These are phyloP conservation scores for Mycena galericulata DNA, from an alignment of 768 basidiomycete species.

Conservation along the genomic window DNA sequence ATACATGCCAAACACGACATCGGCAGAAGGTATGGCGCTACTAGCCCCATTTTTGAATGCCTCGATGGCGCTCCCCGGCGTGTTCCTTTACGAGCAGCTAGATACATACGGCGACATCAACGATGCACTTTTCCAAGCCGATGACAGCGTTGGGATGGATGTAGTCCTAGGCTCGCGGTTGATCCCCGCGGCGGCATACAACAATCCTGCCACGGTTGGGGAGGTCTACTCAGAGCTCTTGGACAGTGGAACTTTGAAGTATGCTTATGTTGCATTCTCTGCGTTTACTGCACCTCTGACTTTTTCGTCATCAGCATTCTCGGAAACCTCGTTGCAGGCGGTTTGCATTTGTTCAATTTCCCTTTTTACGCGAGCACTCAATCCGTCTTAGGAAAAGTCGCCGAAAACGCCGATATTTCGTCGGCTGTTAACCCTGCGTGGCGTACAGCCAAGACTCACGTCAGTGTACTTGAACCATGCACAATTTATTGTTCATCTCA, in stretches of 20 bases:
- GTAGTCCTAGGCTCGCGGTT: conserved; percentile 33
- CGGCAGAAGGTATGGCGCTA: conserved; percentile 25
- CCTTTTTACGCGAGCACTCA: background rate
- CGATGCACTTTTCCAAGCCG: conserved; percentile 21
- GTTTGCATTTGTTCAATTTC: conserved; percentile 18
- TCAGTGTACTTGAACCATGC: conserved; percentile 30
- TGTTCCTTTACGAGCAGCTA: conserved; percentile 9
- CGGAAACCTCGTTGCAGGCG: conserved; percentile 36
- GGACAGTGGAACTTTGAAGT: conserved; percentile 26
- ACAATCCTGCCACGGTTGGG: conserved; percentile 26
- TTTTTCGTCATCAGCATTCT: conserved; percentile 23
- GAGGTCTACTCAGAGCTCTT: conserved; percentile 39
- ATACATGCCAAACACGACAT: conserved; percentile 12
- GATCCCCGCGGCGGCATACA: conserved; percentile 31
- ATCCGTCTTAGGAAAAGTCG: conserved; percentile 38
- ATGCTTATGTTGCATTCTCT: background rate
- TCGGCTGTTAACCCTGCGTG: conserved; percentile 48
- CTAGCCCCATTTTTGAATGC: conserved; percentile 39
- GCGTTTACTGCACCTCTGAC: background rate
- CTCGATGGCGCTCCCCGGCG: conserved; percentile 29
- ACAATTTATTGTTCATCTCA: background rate
- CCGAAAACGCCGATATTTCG: conserved; percentile 45
- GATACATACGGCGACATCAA: conserved; percentile 27
- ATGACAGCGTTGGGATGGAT: conserved; percentile 30
- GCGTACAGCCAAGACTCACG: conserved; percentile 52